Evolutionary conservation across 75 land plant species (phyloP).

Genomic region (Gnetum montanum): DNA sequence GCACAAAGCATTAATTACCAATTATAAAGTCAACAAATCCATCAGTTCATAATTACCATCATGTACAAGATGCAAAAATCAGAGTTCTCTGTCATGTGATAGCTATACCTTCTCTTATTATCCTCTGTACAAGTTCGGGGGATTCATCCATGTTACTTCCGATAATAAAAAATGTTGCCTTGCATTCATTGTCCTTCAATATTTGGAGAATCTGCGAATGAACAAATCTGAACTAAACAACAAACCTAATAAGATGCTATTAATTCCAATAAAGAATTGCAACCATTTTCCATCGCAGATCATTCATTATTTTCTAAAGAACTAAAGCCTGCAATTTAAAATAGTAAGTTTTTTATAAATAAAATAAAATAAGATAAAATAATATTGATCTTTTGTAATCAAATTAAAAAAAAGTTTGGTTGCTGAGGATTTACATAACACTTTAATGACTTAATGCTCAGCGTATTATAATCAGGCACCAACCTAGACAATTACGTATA

Average conservation of each 20-base stretch:
- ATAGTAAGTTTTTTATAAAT: not conserved
- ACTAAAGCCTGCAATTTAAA: no score
- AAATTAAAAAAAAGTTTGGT: no score
- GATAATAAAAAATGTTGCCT: conserved; percentile 43
- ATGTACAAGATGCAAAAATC: no score
- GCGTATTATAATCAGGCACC: no score
- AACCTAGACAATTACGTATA: no score
- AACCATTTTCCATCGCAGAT: not conserved
- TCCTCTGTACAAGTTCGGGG: conserved; percentile 26
- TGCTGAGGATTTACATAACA: no score
- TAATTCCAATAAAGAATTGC: not conserved
- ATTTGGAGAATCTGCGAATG: conserved; percentile 27
- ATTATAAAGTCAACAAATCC: no score
- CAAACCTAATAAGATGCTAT: not conserved
- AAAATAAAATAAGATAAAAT: not conserved
- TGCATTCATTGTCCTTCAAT: conserved; percentile 32
- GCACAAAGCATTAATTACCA: no score
- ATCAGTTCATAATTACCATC: no score
- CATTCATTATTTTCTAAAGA: no score
- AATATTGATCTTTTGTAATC: not conserved
- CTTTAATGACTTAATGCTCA: no score
- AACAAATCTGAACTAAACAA: not conserved
- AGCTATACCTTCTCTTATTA: conserved; percentile 26
- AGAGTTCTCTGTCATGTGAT: no score
- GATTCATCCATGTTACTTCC: conserved; percentile 36